These are phyloP conservation scores for Heterobasidion parviporum DNA, from an alignment of 1,284 basidiomycete genomes.

Conservation along the genomic window DNA sequence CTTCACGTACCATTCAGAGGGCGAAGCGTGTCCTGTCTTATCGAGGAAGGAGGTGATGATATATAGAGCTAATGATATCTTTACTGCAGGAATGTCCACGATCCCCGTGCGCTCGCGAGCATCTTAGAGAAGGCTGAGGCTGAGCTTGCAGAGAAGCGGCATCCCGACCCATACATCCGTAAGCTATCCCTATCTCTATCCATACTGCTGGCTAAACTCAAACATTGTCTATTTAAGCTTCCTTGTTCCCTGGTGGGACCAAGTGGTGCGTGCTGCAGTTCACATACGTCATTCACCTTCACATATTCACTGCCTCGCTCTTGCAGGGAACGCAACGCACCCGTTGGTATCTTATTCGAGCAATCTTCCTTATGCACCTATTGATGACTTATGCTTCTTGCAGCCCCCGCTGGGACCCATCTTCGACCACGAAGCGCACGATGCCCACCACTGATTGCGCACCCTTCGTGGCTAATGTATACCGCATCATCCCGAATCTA, in stretches of 20 bases:
- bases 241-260: constrained; percentile 74
- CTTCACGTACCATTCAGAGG: not conserved
- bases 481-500: not conserved
- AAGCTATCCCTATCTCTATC: constrained; percentile 15
- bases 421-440: constrained; percentile 38
- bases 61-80: not conserved
- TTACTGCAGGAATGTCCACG: constrained; percentile 71
- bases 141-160: constrained; percentile 54
- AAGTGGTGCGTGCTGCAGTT: constrained; percentile 62
- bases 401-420: constrained; percentile 46
- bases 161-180: constrained; percentile 93
- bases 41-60: not conserved
- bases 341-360: constrained; percentile 33
- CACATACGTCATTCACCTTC: not conserved
- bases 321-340: constrained; percentile 64
- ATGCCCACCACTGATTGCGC: not conserved
- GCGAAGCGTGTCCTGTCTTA: not conserved
- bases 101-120: constrained; percentile 79
- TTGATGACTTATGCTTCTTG: too few relatives aligned
- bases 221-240: constrained; percentile 34
- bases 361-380: too few relatives aligned
- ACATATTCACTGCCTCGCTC: constrained; percentile 12
- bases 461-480: not conserved
- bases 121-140: constrained; percentile 82
- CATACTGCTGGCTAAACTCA: not conserved